Evolutionary conservation across 768 basidiomycete species (phyloP), one percentile per base, ranked within the genome.

Genomic region (Boletus patriciae): DNA sequence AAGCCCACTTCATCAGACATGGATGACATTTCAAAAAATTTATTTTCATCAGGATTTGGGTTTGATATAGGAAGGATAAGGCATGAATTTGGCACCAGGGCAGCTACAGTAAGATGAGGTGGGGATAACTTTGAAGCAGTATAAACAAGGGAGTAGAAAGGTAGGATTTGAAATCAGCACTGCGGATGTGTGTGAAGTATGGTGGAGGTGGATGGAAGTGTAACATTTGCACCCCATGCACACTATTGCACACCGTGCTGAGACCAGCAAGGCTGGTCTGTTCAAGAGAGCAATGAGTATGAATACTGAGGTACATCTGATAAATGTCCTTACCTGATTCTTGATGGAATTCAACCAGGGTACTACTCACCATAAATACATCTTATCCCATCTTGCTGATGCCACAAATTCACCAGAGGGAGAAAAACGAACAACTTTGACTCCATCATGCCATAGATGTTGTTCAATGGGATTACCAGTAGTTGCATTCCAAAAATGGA

Each of bases 401-500:
- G n/a, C n/a, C n/a, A n/a, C n/a, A n/a, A n/a, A n/a, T n/a, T n/a
- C n/a, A n/a, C 50, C 55, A 6, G 27, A 53, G 18, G 44, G 54
- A 18, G 61, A 59, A 25, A 63, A 62, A 10, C 25, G 16, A 13
- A 63, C 40, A 0, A 13, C 3, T 1, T 3, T 0, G 16, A n/a
- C n/a, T n/a, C n/a, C n/a, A n/a, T 31, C 29, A 19, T 50, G 47
- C 16, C 13, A 11, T 1, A 56, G 40, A 29, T n/a, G n/a, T n/a
- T 31, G 19, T n/a, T 44, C 45, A 5, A 54, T 2, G 15, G 40
- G 38, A 10, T 40, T 0, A 3, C 53, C 60, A 16, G 53, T n/a
- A 2, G 13, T 16, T 7, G 41, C 23, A 41, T 52, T 13, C 57
- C 57, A 61, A 19, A 61, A 52, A 54, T 46, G 41, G 8, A 61